Evolutionary conservation across 305 asterid genomes (phyloP).

Genomic region (Rubia balearica): DNA sequence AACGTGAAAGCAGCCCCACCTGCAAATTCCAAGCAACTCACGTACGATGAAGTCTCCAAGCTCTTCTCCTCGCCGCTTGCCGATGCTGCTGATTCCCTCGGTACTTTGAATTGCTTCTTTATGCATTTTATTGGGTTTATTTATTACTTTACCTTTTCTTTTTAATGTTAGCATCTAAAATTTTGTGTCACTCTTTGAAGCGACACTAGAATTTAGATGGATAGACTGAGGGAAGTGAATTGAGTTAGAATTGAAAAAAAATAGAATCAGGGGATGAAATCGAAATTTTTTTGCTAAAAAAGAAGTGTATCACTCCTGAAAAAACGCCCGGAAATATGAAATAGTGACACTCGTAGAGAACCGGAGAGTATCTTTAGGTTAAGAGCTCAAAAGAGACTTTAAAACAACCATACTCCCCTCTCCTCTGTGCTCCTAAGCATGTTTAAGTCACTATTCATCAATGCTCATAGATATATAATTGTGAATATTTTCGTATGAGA

Average conservation of each 20-base stretch:
- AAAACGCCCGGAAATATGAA: no score
- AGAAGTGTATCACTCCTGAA: no score
- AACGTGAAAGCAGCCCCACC: slow-evolving; percentile 14
- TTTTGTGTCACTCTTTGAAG: not conserved
- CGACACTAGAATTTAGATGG: no score
- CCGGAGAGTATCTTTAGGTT: not conserved
- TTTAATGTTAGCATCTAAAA: not conserved
- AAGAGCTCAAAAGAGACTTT: not conserved
- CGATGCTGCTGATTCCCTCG: slow-evolving; percentile 55
- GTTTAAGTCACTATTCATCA: no score
- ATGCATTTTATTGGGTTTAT: not conserved
- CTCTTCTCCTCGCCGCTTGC: slow-evolving; percentile 50
- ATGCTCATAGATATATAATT: no score
- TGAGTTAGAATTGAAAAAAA: no score
- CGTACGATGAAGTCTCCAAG: slow-evolving; percentile 47
- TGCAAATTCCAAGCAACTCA: slow-evolving; percentile 26
- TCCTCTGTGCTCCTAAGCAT: no score
- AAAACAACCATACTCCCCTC: not conserved
- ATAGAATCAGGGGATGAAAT: no score
- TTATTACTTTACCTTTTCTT: slow-evolving; percentile 5
- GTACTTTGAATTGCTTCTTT: slow-evolving; percentile 18
- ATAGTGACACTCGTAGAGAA: no score
- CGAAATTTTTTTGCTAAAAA: no score
- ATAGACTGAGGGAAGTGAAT: no score
- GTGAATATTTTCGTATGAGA: no score